Percentiles rank a stretch among this genome's conserved stretches.
These are phyloP conservation scores for Globisporangium paroecandrum DNA, from an alignment of 352 stramenopile genomes.

Conservation along the genomic window DNA sequence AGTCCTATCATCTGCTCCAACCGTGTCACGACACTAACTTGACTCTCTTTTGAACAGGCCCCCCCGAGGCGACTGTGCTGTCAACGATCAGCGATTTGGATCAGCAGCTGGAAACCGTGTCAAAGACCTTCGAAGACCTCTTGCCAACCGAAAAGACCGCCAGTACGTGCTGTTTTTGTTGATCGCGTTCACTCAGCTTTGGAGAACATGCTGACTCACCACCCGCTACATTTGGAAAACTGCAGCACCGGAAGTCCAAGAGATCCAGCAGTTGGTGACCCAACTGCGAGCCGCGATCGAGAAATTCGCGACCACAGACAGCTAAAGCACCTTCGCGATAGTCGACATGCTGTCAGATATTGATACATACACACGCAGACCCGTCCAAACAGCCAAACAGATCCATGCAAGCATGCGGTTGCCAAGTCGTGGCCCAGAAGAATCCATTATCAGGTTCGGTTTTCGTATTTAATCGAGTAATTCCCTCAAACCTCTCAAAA, in stretches of 20 bases:
- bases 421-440: neutral
- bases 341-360: neutral
- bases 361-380: neutral
- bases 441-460: neutral
- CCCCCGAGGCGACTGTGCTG: constrained; percentile 10
- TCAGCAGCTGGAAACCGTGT: constrained; percentile 21
- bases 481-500: neutral
- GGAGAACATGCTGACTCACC: neutral
- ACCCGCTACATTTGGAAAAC: neutral
- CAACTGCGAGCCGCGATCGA: constrained; percentile 30
- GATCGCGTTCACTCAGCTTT: neutral
- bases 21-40: neutral
- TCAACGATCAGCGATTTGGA: constrained; percentile 28
- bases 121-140: constrained; percentile 21
- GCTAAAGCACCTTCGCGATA: neutral
- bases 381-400: neutral
- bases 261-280: constrained; percentile 39
- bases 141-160: constrained; percentile 8
- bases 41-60: neutral
- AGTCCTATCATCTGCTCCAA: neutral
- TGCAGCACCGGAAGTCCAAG: constrained; percentile 31
- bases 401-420: neutral
- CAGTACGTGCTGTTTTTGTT: constrained; percentile 15
- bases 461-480: neutral
- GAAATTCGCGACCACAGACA: constrained; percentile 12